Conservation (phyloP, 164 flowering plant genomes). For the Sedum album region DNA sequence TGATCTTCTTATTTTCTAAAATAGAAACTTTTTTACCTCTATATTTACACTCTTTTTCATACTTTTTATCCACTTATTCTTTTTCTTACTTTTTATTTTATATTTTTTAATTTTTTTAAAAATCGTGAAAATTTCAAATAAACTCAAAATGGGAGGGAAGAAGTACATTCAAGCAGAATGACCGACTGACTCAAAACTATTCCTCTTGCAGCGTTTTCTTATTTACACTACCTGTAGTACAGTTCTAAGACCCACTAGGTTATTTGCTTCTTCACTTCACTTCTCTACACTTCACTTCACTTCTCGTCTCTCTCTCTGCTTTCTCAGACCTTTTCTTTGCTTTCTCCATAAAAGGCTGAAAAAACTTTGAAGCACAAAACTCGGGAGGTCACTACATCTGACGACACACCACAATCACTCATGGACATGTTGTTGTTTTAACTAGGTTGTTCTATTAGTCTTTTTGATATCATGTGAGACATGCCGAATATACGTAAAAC, state of each 20-base stretch:
- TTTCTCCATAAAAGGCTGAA: constrained; percentile 46
- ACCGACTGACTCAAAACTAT: neutral
- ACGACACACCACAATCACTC: neutral
- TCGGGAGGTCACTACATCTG: constrained; percentile 31
- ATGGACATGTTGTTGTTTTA: neutral
- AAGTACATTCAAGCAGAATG: neutral
- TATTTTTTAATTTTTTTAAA: neutral
- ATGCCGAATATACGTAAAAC: neutral
- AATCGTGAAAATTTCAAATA: too few species aligned
- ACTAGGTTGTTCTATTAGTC: neutral
- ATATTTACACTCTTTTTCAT: too few species aligned
- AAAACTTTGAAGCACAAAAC: constrained; percentile 27
- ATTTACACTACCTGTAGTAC: neutral
- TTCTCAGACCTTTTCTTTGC: constrained; percentile 27
- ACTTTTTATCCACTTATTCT: too few species aligned
- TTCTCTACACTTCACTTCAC: too few species aligned
- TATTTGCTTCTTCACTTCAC: constrained; percentile 1
- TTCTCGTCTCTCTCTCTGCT: constrained; percentile 1
- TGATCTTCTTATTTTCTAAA: too few species aligned
- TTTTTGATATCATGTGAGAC: neutral
- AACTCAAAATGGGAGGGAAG: too few species aligned
- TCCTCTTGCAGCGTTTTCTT: constrained; percentile 5
- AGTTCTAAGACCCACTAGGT: neutral
- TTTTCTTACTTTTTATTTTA: too few species aligned
- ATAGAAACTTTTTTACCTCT: too few species aligned